These are phyloP conservation scores for Smittium culicis DNA, from an alignment of 371 early-diverging fungal species.

Conservation along the genomic window DNA sequence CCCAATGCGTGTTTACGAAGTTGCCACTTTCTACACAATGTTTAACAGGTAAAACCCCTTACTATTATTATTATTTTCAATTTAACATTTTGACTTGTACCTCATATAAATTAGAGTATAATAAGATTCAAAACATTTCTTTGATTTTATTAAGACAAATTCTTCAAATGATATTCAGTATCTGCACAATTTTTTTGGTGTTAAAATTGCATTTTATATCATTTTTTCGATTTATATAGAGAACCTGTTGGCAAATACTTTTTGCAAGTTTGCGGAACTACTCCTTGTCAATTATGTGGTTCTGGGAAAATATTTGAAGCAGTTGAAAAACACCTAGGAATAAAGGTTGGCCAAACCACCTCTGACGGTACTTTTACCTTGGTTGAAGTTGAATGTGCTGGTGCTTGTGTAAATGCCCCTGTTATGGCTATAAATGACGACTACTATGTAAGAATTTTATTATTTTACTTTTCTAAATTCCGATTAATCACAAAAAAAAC, in stretches of 20 bases:
- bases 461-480: no score
- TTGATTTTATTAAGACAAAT: neutral
- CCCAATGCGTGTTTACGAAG: conserved; percentile 98
- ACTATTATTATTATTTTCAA: neutral
- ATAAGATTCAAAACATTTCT: no score
- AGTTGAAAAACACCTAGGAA: conserved; percentile 68
- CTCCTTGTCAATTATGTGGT: conserved; percentile 93
- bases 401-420: conserved; percentile 97
- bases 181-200: neutral
- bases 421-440: conserved; percentile 95
- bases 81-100: neutral
- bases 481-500: no score
- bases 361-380: conserved; percentile 86
- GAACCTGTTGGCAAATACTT: conserved; percentile 97
- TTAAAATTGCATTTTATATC: neutral
- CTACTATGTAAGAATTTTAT: conserved; percentile 53
- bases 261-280: conserved; percentile 94
- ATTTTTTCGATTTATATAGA: conserved; percentile 25
- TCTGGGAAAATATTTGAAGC: conserved; percentile 78
- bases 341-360: conserved; percentile 89
- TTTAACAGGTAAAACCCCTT: conserved; percentile 52
- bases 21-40: conserved; percentile 99
- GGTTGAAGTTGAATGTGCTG: conserved; percentile 97
- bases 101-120: no score
- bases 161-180: neutral